A percentile compares a stretch with the other conserved stretches of the same genome.
These are phyloP conservation scores for Vigna mungo DNA, from an alignment of 306 rosid species.

Conservation along the genomic window DNA sequence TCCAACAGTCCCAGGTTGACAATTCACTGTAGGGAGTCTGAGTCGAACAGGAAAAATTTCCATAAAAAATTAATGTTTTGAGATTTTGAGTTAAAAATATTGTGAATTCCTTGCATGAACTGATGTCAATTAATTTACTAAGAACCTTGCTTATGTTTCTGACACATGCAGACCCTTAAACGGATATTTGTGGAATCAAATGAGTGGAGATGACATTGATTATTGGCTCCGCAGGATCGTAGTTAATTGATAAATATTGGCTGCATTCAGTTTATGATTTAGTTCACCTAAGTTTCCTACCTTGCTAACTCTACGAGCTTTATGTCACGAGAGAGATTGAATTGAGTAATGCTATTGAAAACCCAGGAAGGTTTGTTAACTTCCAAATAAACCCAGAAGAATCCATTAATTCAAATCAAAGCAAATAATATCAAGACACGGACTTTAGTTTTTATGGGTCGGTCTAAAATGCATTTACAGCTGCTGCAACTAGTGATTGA, in stretches of 20 bases:
- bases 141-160: conserved; percentile 6
- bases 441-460: background rate
- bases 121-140: background rate
- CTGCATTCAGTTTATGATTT: background rate
- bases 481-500: conserved; percentile 39
- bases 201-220: background rate
- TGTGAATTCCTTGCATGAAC: too few relatives aligned
- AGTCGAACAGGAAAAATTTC: too few relatives aligned
- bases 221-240: background rate
- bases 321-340: background rate
- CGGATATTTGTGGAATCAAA: background rate
- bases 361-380: conserved; percentile 2
- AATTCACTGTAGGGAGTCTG: background rate
- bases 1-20: conserved; percentile 53
- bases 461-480: conserved; percentile 56
- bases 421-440: conserved; percentile 32
- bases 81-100: too few relatives aligned
- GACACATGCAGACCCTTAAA: conserved; percentile 16
- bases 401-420: conserved; percentile 35
- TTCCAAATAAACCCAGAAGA: conserved; percentile 32
- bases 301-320: background rate
- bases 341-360: conserved; percentile 10
- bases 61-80: too few relatives aligned
- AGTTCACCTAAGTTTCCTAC: conserved; percentile 5
- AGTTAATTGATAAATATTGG: conserved; percentile 14